Conservation (phyloP, 371 early-diverging fungal genomes). For the Lichtheimia ornata region DNA sequence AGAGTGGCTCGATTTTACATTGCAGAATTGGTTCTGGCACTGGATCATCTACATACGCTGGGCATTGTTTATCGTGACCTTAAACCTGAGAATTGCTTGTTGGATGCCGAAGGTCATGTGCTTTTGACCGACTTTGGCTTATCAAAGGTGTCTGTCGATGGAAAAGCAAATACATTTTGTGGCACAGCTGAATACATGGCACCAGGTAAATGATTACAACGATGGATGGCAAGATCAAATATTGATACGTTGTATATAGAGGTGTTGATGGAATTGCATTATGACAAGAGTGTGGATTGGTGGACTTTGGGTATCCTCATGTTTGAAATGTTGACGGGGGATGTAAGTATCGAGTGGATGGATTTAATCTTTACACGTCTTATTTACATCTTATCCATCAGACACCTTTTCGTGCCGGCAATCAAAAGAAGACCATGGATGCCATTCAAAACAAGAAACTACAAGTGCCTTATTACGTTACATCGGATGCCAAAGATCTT, state of each 20-base stretch:
- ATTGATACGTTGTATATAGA: constrained; percentile 40
- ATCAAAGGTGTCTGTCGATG: constrained; percentile 77
- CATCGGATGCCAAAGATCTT: constrained; percentile 67
- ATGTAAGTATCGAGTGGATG: constrained; percentile 23
- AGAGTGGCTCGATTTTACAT: constrained; percentile 82
- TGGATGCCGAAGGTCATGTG: constrained; percentile 81
- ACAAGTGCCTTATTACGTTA: constrained; percentile 71
- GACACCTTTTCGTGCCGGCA: constrained; percentile 79
- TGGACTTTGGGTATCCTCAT: constrained; percentile 93
- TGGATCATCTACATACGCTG: constrained; percentile 87
- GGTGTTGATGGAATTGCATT: constrained; percentile 76
- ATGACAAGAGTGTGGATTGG: constrained; percentile 89
- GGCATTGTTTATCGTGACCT: constrained; percentile 91
- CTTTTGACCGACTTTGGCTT: constrained; percentile 94
- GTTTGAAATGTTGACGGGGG: constrained; percentile 86
- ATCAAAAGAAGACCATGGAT: constrained; percentile 78
- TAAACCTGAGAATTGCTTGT: constrained; percentile 89
- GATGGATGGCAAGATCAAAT: neutral
- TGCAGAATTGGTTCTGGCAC: constrained; percentile 82
- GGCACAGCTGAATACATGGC: constrained; percentile 92
- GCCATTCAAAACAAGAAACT: constrained; percentile 79
- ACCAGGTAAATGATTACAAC: constrained; percentile 51
- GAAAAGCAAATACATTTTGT: constrained; percentile 76
- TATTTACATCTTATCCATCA: neutral
- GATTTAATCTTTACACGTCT: neutral